These are phyloP conservation scores for Nothomitra cinnamomea DNA, from an alignment of 2,329 filamentous ascomycete species.

Conservation along the genomic window DNA sequence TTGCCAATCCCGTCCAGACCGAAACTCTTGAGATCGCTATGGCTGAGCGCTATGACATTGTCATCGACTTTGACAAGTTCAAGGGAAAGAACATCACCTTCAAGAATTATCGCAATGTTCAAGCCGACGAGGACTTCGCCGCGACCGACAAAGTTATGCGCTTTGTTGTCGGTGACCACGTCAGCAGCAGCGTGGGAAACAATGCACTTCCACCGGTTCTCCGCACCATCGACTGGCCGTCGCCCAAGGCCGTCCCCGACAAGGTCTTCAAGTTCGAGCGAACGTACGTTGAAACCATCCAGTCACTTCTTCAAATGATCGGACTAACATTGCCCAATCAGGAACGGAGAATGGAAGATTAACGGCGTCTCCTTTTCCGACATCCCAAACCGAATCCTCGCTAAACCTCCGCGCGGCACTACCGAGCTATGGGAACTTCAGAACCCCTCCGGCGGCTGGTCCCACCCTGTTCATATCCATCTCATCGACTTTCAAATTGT, in stretches of 20 bases:
- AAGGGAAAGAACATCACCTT: conserved; percentile 32
- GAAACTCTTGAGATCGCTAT: conserved; percentile 31
- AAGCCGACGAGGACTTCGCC: conserved; percentile 31
- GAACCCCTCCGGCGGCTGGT: conserved; percentile 33
- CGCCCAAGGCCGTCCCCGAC: conserved; percentile 21
- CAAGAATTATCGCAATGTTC: conserved; percentile 25
- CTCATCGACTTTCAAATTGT: conserved; percentile 40
- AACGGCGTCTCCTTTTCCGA: conserved; percentile 33
- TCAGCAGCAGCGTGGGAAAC: conserved; percentile 23
- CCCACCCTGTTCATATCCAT: conserved; percentile 40
- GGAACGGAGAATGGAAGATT: conserved; percentile 31
- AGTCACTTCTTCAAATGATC: too few species aligned
- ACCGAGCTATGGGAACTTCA: conserved; percentile 33
- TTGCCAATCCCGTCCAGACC: conserved; percentile 27
- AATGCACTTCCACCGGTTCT: conserved; percentile 19
- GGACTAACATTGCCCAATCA: too few species aligned
- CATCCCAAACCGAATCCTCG: conserved; percentile 30
- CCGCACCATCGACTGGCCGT: conserved; percentile 24
- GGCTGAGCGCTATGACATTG: conserved; percentile 40
- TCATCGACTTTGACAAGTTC: conserved; percentile 36
- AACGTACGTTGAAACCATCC: conserved; percentile 8
- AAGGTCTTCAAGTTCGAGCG: conserved; percentile 30
- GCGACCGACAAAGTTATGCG: conserved; percentile 36
- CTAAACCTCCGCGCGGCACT: conserved; percentile 28
- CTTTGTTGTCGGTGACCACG: conserved; percentile 29